A percentile compares a stretch with the other conserved stretches of the same genome.
phyloP scores from a whole-genome alignment of 768 basidiomycete species.

The Trametopsis cervina region DNA sequence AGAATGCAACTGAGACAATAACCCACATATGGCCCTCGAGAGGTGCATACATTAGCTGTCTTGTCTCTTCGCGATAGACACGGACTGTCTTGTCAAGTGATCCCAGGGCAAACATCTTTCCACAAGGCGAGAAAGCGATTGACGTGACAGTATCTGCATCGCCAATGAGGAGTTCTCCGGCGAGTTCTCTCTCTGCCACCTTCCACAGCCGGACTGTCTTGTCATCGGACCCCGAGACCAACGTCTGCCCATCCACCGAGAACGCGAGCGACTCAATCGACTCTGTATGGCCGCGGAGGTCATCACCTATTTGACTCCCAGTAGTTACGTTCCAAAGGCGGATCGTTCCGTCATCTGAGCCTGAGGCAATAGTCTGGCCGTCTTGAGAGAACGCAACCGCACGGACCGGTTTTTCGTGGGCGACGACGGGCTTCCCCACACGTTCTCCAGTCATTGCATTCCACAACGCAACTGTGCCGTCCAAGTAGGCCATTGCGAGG shows the following conservation, averaged over 20 bases:
- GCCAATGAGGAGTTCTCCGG: slow-evolving; percentile 1
- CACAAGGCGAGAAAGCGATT: slow-evolving; percentile 2
- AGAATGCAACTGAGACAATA: too few relatives aligned
- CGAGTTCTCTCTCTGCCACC: too few relatives aligned
- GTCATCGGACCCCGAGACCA: slow-evolving; percentile 5
- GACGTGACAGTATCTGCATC: background rate
- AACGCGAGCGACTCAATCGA: slow-evolving; percentile 1
- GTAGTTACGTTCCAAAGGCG: slow-evolving; percentile 2
- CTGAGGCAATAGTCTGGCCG: background rate
- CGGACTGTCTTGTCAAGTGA: slow-evolving; percentile 1
- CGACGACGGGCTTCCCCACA: background rate
- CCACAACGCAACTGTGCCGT: too few relatives aligned
- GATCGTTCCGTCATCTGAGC: slow-evolving; percentile 3
- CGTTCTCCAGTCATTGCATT: background rate
- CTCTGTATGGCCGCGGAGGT: background rate
- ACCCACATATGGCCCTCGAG: background rate
- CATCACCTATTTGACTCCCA: background rate
- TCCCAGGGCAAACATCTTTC: background rate
- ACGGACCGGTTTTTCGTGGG: background rate
- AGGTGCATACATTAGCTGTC: slow-evolving; percentile 2
- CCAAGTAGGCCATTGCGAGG: too few relatives aligned
- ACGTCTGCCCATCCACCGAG: slow-evolving; percentile 1
- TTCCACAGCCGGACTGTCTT: slow-evolving; percentile 3
- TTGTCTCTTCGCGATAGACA: slow-evolving; percentile 9
- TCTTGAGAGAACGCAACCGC: background rate